Evolutionary conservation across 2,329 filamentous ascomycete genomes (phyloP).

Genomic region (Pyricularia pennisetigena): DNA sequence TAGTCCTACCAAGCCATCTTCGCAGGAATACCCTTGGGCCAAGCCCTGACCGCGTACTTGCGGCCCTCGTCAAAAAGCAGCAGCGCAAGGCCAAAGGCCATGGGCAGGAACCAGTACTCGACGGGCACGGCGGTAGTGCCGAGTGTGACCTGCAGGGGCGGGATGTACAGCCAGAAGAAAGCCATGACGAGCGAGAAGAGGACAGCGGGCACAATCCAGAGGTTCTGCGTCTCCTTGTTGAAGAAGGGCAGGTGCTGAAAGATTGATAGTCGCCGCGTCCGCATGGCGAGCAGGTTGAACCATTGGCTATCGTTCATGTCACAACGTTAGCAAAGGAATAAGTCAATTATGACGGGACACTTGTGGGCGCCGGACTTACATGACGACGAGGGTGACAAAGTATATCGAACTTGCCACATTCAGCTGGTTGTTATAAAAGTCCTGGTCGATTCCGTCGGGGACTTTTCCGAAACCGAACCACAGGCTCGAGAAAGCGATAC

Average conservation of each 20-base stretch:
- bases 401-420: slow-evolving; percentile 65
- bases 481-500: slow-evolving; percentile 52
- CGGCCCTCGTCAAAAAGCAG: slow-evolving; percentile 56
- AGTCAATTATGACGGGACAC: not conserved
- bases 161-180: slow-evolving; percentile 62
- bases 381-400: slow-evolving; percentile 71
- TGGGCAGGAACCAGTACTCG: slow-evolving; percentile 69
- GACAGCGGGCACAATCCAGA: slow-evolving; percentile 61
- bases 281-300: slow-evolving; percentile 63
- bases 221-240: slow-evolving; percentile 55
- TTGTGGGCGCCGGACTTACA: slow-evolving; percentile 34
- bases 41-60: slow-evolving; percentile 52
- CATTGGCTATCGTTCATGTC: slow-evolving; percentile 43
- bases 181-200: slow-evolving; percentile 59
- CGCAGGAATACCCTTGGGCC: slow-evolving; percentile 45
- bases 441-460: slow-evolving; percentile 38
- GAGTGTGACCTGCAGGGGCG: slow-evolving; percentile 50
- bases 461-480: slow-evolving; percentile 59
- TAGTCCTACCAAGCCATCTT: slow-evolving; percentile 49
- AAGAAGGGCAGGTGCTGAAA: slow-evolving; percentile 64
- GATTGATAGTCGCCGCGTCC: slow-evolving; percentile 55
- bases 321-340: not conserved
- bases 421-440: slow-evolving; percentile 43
- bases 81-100: slow-evolving; percentile 58
- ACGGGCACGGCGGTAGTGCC: slow-evolving; percentile 54